phyloP scores from a whole-genome alignment of 2,329 filamentous ascomycete species.

The Sporothrix humicola region DNA sequence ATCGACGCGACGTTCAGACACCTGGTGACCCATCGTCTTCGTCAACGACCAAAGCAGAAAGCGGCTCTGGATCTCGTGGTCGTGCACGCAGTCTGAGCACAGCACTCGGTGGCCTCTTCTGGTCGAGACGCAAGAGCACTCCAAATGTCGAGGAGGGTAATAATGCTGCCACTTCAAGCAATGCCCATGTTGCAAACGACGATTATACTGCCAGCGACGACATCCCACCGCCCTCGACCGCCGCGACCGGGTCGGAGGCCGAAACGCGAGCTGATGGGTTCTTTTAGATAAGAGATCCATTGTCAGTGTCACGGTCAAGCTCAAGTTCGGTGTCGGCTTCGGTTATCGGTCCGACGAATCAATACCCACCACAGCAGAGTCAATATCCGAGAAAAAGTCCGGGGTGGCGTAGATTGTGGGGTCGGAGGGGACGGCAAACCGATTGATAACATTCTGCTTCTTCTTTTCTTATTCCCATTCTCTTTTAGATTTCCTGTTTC shows the following conservation, averaged over 20 bases:
- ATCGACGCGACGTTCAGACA: background rate
- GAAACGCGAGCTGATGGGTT: background rate
- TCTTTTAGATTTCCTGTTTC: background rate
- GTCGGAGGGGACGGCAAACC: background rate
- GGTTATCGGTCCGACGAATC: too few relatives aligned
- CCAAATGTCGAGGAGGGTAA: background rate
- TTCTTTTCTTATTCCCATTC: background rate
- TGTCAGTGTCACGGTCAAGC: background rate
- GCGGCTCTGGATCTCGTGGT: conserved; percentile 40
- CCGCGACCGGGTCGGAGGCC: background rate
- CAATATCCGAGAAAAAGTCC: too few relatives aligned
- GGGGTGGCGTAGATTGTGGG: background rate
- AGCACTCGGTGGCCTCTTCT: conserved; percentile 48
- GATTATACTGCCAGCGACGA: conserved; percentile 27
- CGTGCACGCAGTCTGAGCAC: conserved; percentile 50
- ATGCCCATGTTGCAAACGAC: background rate
- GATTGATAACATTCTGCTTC: too few relatives aligned
- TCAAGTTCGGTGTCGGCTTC: background rate
- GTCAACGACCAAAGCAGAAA: background rate
- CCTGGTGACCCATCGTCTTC: background rate
- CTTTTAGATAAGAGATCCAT: conserved; percentile 12
- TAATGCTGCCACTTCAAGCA: background rate
- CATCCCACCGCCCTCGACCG: conserved; percentile 17
- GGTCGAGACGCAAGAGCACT: conserved; percentile 27
- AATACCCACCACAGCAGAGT: too few relatives aligned